Conservation (phyloP, 768 basidiomycete genomes). For the Brasilioporus rufonigricans region DNA sequence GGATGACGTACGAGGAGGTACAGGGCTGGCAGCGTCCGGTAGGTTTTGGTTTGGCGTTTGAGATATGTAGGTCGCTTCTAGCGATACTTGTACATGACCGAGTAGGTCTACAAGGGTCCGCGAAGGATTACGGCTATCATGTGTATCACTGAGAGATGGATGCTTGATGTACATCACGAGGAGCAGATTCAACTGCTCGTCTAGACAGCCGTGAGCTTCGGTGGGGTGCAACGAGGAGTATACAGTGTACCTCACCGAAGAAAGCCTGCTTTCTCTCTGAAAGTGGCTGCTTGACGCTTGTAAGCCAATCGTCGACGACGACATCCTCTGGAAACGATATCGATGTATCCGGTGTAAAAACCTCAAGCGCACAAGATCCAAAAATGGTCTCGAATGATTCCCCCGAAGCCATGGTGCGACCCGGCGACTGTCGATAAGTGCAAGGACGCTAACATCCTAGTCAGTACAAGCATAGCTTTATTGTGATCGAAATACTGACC, state of each 20-base stretch:
- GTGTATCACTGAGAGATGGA: slow-evolving; percentile 33
- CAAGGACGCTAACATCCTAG: background rate
- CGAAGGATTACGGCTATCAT: slow-evolving; percentile 29
- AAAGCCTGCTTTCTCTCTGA: slow-evolving; percentile 66
- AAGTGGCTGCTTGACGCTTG: slow-evolving; percentile 38
- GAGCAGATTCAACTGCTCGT: slow-evolving; percentile 54
- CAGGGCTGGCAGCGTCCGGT: slow-evolving; percentile 38
- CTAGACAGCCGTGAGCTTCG: slow-evolving; percentile 33
- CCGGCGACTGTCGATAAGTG: background rate
- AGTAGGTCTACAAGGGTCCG: slow-evolving; percentile 54
- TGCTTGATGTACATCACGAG: slow-evolving; percentile 37
- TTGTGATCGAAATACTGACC: background rate
- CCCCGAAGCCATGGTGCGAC: slow-evolving; percentile 19
- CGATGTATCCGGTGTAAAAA: slow-evolving; percentile 65
- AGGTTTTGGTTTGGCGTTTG: slow-evolving; percentile 37
- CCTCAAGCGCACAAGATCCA: slow-evolving; percentile 52
- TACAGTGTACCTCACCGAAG: slow-evolving; percentile 55
- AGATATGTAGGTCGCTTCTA: slow-evolving; percentile 81
- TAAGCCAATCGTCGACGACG: slow-evolving; percentile 55
- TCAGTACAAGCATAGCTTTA: background rate
- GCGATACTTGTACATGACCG: slow-evolving; percentile 68
- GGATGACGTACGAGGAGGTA: slow-evolving; percentile 56
- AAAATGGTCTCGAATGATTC: slow-evolving; percentile 65
- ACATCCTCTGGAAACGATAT: slow-evolving; percentile 54
- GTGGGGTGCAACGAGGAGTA: slow-evolving; percentile 3